phyloP scores from a whole-genome alignment of 1,139 yeast species.

The Pichia sp. region DNA sequence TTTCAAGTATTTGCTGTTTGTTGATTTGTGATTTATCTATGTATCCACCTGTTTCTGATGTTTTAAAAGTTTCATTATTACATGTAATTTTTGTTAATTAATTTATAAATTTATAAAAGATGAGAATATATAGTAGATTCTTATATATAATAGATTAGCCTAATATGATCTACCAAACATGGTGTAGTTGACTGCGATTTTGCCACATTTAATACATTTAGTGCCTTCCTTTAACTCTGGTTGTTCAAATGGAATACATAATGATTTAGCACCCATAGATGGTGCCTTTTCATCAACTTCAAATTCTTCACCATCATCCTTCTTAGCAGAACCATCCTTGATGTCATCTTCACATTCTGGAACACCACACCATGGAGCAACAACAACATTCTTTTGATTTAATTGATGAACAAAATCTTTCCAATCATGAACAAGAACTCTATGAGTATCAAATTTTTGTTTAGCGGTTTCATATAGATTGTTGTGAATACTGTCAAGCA shows the following conservation, averaged over 20 bases:
- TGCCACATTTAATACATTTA: slow-evolving; percentile 82
- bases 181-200: slow-evolving; percentile 70
- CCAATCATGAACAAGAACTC: slow-evolving; percentile 78
- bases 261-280: slow-evolving; percentile 98
- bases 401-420: slow-evolving; percentile 89
- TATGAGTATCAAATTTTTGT: slow-evolving; percentile 73
- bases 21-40: too few species aligned
- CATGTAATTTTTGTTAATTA: not conserved
- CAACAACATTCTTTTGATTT: slow-evolving; percentile 82
- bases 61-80: too few species aligned
- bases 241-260: slow-evolving; percentile 94
- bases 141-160: too few species aligned
- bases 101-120: not conserved
- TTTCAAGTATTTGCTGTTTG: too few species aligned
- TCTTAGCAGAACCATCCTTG: slow-evolving; percentile 83
- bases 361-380: slow-evolving; percentile 97
- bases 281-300: slow-evolving; percentile 96
- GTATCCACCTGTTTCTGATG: too few species aligned
- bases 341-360: slow-evolving; percentile 95
- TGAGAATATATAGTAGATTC: not conserved
- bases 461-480: slow-evolving; percentile 77
- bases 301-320: slow-evolving; percentile 72
- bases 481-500: slow-evolving; percentile 74
- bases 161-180: slow-evolving; percentile 96
- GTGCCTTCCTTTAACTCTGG: slow-evolving; percentile 73